A percentile compares a stretch with the other conserved stretches of the same genome.
Conservation (phyloP, 306 rosid genomes). For the Hylodesmum podocarpum region DNA sequence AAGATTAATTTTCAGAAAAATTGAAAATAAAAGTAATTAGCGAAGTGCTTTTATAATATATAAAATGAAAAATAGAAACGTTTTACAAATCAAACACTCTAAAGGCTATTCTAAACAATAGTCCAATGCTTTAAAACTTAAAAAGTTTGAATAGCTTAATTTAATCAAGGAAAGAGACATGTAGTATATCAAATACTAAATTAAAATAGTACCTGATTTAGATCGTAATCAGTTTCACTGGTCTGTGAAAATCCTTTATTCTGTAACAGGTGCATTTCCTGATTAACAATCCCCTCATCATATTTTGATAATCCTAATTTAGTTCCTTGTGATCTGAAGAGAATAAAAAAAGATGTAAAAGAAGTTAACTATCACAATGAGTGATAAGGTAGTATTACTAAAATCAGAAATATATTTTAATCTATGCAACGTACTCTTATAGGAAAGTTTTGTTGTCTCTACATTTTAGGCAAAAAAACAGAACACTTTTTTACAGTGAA, state of each 20-base stretch:
- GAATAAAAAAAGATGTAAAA: neutral
- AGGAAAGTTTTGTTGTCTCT: neutral
- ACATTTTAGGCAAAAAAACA: too few relatives aligned
- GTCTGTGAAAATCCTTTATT: conserved; percentile 26
- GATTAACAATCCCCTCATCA: neutral
- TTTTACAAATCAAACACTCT: neutral
- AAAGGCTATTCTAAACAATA: neutral
- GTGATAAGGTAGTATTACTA: neutral
- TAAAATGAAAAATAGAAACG: neutral
- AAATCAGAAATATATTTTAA: neutral
- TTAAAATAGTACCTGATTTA: conserved; percentile 38
- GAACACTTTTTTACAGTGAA: neutral
- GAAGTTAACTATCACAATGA: neutral
- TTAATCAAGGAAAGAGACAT: neutral
- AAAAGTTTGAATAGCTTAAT: neutral
- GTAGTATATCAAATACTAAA: neutral
- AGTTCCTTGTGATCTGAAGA: conserved; percentile 22
- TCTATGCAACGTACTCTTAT: neutral
- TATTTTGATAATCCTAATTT: neutral
- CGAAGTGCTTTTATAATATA: neutral
- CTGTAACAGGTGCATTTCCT: neutral
- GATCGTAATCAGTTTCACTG: conserved; percentile 38
- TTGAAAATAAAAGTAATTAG: neutral
- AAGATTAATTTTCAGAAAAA: neutral
- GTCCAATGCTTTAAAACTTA: neutral